phyloP scores from a whole-genome alignment of 2,329 filamentous ascomycete genomes.

The Exophiala alcalophila region DNA sequence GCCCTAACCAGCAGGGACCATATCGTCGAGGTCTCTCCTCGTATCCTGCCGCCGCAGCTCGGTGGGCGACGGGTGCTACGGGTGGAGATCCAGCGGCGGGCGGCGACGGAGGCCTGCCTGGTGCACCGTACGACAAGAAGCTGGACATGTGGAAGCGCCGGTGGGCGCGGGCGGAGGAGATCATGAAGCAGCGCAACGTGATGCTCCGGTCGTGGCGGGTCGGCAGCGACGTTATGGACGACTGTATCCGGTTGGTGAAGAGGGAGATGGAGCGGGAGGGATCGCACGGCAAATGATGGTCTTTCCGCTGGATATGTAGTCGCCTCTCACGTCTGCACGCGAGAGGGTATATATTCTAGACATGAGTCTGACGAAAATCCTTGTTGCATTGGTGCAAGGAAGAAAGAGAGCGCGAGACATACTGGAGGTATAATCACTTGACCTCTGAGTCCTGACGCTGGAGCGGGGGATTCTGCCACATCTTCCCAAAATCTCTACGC shows the following conservation, averaged over 20 bases:
- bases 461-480: too few relatives aligned
- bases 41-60: slow-evolving; percentile 34
- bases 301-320: too few relatives aligned
- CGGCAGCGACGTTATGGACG: slow-evolving; percentile 45
- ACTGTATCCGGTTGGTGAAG: slow-evolving; percentile 44
- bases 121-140: slow-evolving; percentile 41
- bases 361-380: too few relatives aligned
- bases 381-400: too few relatives aligned
- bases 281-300: too few relatives aligned
- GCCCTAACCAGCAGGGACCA: slow-evolving; percentile 34
- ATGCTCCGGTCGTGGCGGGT: slow-evolving; percentile 47
- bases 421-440: too few relatives aligned
- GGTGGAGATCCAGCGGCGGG: slow-evolving; percentile 25
- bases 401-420: too few relatives aligned
- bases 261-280: slow-evolving; percentile 32
- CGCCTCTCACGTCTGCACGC: too few relatives aligned
- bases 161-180: slow-evolving; percentile 46
- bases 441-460: too few relatives aligned
- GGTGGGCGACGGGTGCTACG: slow-evolving; percentile 32
- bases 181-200: slow-evolving; percentile 43
- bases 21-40: slow-evolving; percentile 30
- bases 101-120: slow-evolving; percentile 20
- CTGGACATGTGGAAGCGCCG: slow-evolving; percentile 50
- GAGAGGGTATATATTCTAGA: too few relatives aligned
- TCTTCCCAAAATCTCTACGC: too few relatives aligned